Base-by-base conservation (phyloP, 2,329 filamentous ascomycete species). In the Colletotrichum euphorbiae region DNA sequence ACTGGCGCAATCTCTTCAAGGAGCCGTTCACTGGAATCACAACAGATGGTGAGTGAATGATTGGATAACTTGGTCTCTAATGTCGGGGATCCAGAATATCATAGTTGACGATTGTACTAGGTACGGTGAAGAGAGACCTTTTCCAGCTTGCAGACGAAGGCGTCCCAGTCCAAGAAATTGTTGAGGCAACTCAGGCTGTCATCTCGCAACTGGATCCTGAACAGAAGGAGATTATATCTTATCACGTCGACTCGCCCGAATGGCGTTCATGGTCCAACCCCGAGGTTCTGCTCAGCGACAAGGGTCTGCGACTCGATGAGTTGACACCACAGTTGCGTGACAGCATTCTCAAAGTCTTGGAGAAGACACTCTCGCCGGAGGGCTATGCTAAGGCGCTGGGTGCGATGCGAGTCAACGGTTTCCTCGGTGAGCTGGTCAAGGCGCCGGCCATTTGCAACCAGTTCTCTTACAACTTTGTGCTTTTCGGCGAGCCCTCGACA, bases 341-440 rank as follows among this genome's bases (percentile, higher is more conserved):
- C 21, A 78, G 83, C 28, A 84, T 90, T 6, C 79, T 92, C 42
- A 75, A 77, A 6, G 78, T 93, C 3, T 79, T 93, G 2, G 72
- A 84, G 58, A 75, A 82, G 0, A 87, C 89, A 0, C 82, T 93
- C 0, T 92, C 90, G 0, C 84, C 88, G 0, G 89, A 92, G 74
- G 91, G 92, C 13, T 94, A 93, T 78, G 77, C 84, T 17, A 93
- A 94, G 73, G 91, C 91, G 8, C 64, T 90, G 2, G 83, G 81
- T 0, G 90, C 91, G 0, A 93, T 92, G 90, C 87, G 88, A 65
- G 88, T 92, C 75, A 93, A 94, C 77, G 88, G 90, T 62, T 93
- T 93, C 78, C 84, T 94, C 0, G 91, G 91, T 50, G 85, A 91
- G 67, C 82, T 93, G 0, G 88, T 92, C 56, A 74, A 87, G 38